These are phyloP conservation scores for Pseudogymnoascus sp. DNA, from an alignment of 2,329 filamentous ascomycete genomes.

Conservation along the genomic window DNA sequence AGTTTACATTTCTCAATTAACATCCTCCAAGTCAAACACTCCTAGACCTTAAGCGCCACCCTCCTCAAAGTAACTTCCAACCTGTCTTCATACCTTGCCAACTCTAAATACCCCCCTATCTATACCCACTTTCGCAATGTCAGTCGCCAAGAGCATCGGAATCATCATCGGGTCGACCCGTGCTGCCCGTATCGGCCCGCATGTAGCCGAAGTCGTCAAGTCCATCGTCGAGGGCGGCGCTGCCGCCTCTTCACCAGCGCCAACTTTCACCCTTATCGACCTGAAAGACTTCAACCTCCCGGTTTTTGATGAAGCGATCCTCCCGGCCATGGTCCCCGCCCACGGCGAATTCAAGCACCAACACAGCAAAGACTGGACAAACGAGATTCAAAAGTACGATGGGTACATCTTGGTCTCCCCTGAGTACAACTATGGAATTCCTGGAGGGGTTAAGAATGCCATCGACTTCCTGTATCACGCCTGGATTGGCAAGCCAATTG, in stretches of 20 bases:
- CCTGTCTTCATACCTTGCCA: background rate
- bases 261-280: slow-evolving; percentile 29
- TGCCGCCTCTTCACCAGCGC: slow-evolving; percentile 11
- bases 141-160: slow-evolving; percentile 18
- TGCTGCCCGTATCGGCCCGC: slow-evolving; percentile 27
- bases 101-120: background rate
- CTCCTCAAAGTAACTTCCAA: background rate
- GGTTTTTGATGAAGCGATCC: slow-evolving; percentile 35
- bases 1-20: background rate
- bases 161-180: slow-evolving; percentile 32
- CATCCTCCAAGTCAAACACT: background rate
- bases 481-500: slow-evolving; percentile 46
- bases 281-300: slow-evolving; percentile 35
- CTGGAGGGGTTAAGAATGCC: slow-evolving; percentile 50
- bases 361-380: slow-evolving; percentile 38
- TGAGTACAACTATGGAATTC: slow-evolving; percentile 49
- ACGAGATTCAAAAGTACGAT: slow-evolving; percentile 35
- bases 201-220: slow-evolving; percentile 29
- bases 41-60: too few relatives aligned
- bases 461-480: slow-evolving; percentile 53
- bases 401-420: slow-evolving; percentile 43
- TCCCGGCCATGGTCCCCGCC: slow-evolving; percentile 32
- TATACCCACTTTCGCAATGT: background rate
- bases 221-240: slow-evolving; percentile 21
- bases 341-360: slow-evolving; percentile 31